These are phyloP conservation scores for Sideroxylon spinosum DNA, from an alignment of 179 eudicot species.

Conservation along the genomic window DNA sequence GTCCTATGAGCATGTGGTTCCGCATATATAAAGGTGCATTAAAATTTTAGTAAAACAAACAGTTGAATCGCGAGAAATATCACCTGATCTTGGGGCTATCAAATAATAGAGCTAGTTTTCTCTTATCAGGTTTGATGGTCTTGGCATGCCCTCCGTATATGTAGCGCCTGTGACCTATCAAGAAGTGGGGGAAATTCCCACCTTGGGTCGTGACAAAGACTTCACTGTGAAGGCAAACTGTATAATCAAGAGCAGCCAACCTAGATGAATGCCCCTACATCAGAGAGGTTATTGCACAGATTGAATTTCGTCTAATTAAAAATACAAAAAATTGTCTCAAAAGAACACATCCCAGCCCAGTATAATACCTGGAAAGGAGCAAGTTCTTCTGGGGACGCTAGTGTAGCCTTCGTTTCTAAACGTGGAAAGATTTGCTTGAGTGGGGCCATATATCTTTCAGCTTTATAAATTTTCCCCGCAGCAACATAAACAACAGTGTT, in stretches of 20 bases:
- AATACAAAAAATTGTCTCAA: background rate
- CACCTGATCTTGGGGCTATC: slow-evolving; percentile 88
- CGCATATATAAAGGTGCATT: background rate
- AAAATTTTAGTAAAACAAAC: background rate
- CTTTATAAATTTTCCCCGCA: slow-evolving; percentile 83
- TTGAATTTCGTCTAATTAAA: background rate
- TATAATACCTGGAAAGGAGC: slow-evolving; percentile 70
- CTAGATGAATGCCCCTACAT: slow-evolving; percentile 89
- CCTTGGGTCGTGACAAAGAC: slow-evolving; percentile 96
- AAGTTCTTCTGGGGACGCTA: slow-evolving; percentile 87
- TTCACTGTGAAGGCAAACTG: slow-evolving; percentile 93
- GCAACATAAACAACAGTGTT: slow-evolving; percentile 83
- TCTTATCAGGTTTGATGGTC: slow-evolving; percentile 84
- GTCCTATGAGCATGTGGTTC: background rate
- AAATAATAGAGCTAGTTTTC: slow-evolving; percentile 73
- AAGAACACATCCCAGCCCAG: slow-evolving; percentile 3
- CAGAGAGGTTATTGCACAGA: slow-evolving; percentile 9
- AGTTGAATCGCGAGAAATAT: background rate
- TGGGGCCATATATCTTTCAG: slow-evolving; percentile 91
- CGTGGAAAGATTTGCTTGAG: slow-evolving; percentile 77
- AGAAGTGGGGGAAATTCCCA: slow-evolving; percentile 94
- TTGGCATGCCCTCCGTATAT: slow-evolving; percentile 84
- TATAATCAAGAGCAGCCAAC: slow-evolving; percentile 95
- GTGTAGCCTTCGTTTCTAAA: slow-evolving; percentile 73
- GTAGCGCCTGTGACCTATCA: slow-evolving; percentile 94